Percentiles rank a stretch among this genome's conserved stretches.
These are phyloP conservation scores for Dianthus caryophyllus DNA, from an alignment of 148 eudicot genomes.

Conservation along the genomic window DNA sequence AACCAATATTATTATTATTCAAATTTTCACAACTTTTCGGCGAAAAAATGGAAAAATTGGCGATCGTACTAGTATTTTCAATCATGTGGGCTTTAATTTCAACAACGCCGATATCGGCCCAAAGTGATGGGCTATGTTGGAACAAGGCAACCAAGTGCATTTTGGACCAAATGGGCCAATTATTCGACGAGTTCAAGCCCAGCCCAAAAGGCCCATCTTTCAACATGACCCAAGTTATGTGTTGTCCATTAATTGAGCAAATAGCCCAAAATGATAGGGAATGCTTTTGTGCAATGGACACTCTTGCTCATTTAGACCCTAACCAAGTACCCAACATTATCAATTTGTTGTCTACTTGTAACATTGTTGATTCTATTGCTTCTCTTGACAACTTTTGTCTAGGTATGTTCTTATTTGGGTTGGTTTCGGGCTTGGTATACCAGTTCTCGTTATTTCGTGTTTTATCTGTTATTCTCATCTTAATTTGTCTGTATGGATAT, in stretches of 20 bases:
- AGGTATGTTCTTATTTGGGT: background rate
- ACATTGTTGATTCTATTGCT: background rate
- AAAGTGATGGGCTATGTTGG: slow-evolving; percentile 10
- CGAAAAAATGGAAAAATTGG: slow-evolving; percentile 1
- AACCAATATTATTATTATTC: too few species aligned
- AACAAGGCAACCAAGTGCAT: background rate
- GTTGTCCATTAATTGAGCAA: slow-evolving; percentile 13
- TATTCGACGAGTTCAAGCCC: background rate
- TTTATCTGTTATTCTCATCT: too few species aligned
- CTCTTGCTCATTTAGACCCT: background rate
- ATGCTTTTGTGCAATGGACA: slow-evolving; percentile 4
- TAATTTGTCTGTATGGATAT: too few species aligned
- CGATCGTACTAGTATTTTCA: background rate
- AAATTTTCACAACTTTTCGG: too few species aligned
- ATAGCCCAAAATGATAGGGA: slow-evolving; percentile 7
- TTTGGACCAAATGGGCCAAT: background rate
- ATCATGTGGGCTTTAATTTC: slow-evolving; percentile 11
- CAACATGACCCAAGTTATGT: slow-evolving; percentile 1
- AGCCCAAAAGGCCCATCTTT: slow-evolving; percentile 1
- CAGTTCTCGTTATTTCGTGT: too few species aligned
- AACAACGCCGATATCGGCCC: background rate
- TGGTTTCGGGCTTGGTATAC: too few species aligned
- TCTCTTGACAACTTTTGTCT: slow-evolving; percentile 18
- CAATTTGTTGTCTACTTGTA: background rate
- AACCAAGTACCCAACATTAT: background rate